These are phyloP conservation scores for Geranium rotundifolium DNA, from an alignment of 345 rosid genomes.

Conservation along the genomic window DNA sequence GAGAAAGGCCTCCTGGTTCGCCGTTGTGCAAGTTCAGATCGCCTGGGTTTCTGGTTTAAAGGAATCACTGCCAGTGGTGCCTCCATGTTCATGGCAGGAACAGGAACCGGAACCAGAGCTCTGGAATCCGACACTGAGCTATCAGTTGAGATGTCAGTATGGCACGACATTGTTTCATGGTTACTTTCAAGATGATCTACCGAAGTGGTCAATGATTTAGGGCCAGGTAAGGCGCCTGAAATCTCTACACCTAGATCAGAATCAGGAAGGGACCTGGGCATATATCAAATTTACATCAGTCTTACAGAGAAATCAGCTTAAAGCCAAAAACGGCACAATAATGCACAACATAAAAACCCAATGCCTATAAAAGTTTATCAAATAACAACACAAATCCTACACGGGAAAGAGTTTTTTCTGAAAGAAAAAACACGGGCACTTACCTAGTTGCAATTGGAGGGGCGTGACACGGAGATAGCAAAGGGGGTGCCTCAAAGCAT, in stretches of 20 bases:
- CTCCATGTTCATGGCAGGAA: conserved; percentile 37
- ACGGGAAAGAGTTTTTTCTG: conserved; percentile 3
- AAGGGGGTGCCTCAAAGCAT: conserved; percentile 33
- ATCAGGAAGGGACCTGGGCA: conserved; percentile 38
- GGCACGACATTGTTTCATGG: conserved; percentile 29
- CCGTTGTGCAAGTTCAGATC: conserved; percentile 72
- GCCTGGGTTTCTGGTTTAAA: conserved; percentile 46
- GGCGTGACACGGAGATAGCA: conserved; percentile 21
- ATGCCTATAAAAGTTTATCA: too few relatives aligned
- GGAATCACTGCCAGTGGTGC: conserved; percentile 58
- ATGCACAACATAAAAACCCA: too few relatives aligned
- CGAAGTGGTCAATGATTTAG: conserved; percentile 15
- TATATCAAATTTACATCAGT: conserved; percentile 2
- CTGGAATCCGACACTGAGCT: conserved; percentile 38
- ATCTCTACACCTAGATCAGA: conserved; percentile 25
- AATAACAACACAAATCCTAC: too few relatives aligned
- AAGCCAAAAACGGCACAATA: too few relatives aligned
- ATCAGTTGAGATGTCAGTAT: conserved; percentile 35
- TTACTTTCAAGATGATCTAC: conserved; percentile 28
- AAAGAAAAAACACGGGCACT: conserved; percentile 4
- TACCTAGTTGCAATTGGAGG: conserved; percentile 38
- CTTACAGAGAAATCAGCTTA: not conserved
- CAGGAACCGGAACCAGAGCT: conserved; percentile 61
- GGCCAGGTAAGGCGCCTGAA: conserved; percentile 28
- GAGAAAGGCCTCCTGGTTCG: conserved; percentile 96